phyloP scores from a whole-genome alignment of 164 flowering plant species.

The Kingdonia uniflora region DNA sequence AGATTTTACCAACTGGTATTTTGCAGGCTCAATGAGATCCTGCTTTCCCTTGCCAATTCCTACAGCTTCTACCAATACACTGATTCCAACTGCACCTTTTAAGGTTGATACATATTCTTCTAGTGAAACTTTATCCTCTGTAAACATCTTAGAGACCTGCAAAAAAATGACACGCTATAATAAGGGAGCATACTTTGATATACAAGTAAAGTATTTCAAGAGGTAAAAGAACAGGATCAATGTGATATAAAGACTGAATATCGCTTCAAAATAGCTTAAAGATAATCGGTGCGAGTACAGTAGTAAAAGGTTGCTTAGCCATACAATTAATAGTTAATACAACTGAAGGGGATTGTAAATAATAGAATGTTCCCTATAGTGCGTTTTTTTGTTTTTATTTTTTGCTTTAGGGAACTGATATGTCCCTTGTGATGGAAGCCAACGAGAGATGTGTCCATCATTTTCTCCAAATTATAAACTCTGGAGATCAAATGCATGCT shows the following conservation, averaged over 20 bases:
- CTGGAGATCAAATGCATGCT: no score
- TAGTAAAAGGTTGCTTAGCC: no score
- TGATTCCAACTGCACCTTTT: constrained; percentile 50
- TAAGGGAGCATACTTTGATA: neutral
- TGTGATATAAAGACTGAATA: no score
- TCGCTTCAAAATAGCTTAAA: neutral
- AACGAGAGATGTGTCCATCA: no score
- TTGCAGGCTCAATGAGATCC: constrained; percentile 54
- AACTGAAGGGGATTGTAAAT: no score
- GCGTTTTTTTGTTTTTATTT: no score
- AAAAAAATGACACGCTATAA: constrained; percentile 8
- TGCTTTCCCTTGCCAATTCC: constrained; percentile 80
- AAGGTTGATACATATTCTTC: constrained; percentile 62
- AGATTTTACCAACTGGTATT: no score
- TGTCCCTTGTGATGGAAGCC: no score
- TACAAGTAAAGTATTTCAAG: neutral
- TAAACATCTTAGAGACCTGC: constrained; percentile 59
- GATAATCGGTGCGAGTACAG: neutral
- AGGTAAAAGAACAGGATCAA: neutral
- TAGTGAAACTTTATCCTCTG: constrained; percentile 43
- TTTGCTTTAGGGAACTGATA: no score
- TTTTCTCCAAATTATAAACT: no score
- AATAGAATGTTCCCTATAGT: no score
- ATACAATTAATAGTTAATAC: no score
- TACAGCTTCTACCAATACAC: constrained; percentile 55